A percentile compares a stretch with the other conserved stretches of the same genome.
These are phyloP conservation scores for Mycena polygramma DNA, from an alignment of 768 basidiomycete species.

Conservation along the genomic window DNA sequence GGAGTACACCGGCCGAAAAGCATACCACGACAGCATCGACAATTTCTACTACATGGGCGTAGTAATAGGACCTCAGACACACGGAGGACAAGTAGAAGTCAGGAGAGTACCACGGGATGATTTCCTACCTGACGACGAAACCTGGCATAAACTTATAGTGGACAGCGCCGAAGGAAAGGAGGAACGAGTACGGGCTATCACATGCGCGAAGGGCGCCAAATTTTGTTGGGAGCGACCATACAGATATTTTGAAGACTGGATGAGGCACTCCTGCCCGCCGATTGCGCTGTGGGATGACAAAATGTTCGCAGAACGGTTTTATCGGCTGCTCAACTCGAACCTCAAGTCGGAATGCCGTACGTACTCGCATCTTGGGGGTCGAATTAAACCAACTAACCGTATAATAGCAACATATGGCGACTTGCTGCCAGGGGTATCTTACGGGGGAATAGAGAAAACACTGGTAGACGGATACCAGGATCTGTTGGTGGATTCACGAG, in stretches of 20 bases:
- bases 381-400: neutral
- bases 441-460: neutral
- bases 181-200: neutral
- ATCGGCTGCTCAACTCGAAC: neutral
- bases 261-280: constrained; percentile 2
- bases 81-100: neutral
- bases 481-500: neutral
- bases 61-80: neutral
- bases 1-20: no score
- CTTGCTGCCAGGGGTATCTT: neutral
- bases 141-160: neutral
- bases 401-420: neutral
- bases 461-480: neutral
- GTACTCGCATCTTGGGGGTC: neutral
- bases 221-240: constrained; percentile 18
- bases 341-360: neutral
- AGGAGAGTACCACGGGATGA: neutral
- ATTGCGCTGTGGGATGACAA: neutral
- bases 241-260: constrained; percentile 6
- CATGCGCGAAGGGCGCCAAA: neutral
- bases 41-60: constrained; percentile 2
- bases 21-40: neutral
- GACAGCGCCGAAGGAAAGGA: neutral
- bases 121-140: neutral
- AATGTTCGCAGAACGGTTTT: neutral